Evolutionary conservation across 108 stramenopile species (phyloP).

Genomic region (Chaetoceros tenuissimus): DNA sequence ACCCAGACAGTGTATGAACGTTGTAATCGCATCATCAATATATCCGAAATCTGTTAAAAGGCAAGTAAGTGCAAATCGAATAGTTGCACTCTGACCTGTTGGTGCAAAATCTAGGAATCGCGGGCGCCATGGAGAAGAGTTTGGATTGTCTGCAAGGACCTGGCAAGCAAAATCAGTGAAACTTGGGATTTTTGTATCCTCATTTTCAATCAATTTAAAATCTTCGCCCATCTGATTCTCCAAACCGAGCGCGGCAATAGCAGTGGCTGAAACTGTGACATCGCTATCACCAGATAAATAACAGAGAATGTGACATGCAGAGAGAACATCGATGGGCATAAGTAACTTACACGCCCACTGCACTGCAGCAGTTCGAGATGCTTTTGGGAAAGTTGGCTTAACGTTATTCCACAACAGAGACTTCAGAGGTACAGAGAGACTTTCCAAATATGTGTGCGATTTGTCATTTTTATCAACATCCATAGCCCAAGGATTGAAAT

Average conservation of each 20-base stretch:
- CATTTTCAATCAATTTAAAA: neutral
- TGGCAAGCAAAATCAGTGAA: constrained; percentile 35
- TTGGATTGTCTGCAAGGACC: constrained; percentile 21
- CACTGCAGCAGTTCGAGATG: constrained; percentile 61
- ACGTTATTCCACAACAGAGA: constrained; percentile 63
- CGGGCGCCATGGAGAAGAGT: constrained; percentile 17
- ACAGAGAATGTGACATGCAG: constrained; percentile 66
- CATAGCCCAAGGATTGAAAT: neutral
- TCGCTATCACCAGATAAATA: constrained; percentile 74
- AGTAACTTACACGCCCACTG: constrained; percentile 68
- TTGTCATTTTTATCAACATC: too few species aligned
- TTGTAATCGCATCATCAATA: constrained; percentile 33
- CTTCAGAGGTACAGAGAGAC: constrained; percentile 22
- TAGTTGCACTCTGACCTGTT: constrained; percentile 41
- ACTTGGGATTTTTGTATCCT: constrained; percentile 16
- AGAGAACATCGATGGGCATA: constrained; percentile 22
- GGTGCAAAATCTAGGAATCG: constrained; percentile 44
- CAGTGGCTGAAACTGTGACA: constrained; percentile 53
- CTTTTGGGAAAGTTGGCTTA: constrained; percentile 47
- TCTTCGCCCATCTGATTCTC: constrained; percentile 22
- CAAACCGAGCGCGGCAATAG: constrained; percentile 52
- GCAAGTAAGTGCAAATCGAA: constrained; percentile 53
- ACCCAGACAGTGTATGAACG: constrained; percentile 18
- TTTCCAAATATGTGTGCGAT: too few species aligned
- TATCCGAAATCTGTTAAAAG: constrained; percentile 54